Evolutionary conservation across 2,329 filamentous ascomycete genomes (phyloP).

Genomic region (Fusarium brevicatenulatum): DNA sequence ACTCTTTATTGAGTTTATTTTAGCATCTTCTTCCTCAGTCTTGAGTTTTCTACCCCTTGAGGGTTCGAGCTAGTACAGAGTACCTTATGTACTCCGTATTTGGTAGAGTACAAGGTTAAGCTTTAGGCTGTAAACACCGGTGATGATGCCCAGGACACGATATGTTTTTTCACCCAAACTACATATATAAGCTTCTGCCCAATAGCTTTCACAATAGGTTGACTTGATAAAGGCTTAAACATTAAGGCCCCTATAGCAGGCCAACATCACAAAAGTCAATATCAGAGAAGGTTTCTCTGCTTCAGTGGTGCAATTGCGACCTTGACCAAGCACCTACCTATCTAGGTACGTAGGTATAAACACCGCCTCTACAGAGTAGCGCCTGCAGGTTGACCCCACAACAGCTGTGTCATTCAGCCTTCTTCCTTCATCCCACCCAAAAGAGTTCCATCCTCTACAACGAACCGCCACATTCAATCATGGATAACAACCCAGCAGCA

Average conservation of each 20-base stretch:
- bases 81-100: not conserved
- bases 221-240: too few species aligned
- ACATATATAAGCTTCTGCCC: not conserved
- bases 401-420: too few species aligned
- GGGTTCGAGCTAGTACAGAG: not conserved
- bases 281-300: too few species aligned
- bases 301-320: too few species aligned
- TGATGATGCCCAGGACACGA: not conserved
- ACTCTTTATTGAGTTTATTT: not conserved
- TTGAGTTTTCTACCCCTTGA: not conserved
- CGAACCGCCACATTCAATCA: not conserved
- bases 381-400: too few species aligned
- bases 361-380: too few species aligned
- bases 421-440: too few species aligned
- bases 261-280: too few species aligned
- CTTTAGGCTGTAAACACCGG: not conserved
- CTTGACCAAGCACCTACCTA: too few species aligned
- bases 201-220: not conserved
- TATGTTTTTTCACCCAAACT: not conserved
- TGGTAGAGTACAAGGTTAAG: not conserved
- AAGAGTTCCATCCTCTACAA: too few species aligned
- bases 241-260: too few species aligned
- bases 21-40: not conserved
- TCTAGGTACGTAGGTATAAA: too few species aligned
- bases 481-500: slow-evolving; percentile 52